A percentile compares a stretch with the other conserved stretches of the same genome.
These are phyloP conservation scores for Lithocarpus polystachyus DNA, from an alignment of 306 rosid species.

Conservation along the genomic window DNA sequence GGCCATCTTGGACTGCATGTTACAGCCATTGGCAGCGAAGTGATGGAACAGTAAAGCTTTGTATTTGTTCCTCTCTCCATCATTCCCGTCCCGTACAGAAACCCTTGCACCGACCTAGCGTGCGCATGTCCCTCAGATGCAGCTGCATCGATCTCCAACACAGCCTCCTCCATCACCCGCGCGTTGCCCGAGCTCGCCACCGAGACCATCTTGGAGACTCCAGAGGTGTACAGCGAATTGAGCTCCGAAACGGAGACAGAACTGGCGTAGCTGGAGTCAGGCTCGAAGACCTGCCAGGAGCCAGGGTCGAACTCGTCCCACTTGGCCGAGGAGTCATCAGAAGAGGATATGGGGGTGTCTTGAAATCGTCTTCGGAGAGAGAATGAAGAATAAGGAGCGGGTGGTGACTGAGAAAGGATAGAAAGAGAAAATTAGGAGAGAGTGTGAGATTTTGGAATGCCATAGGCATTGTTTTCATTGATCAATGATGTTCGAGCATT, in stretches of 20 bases:
- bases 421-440: conserved; percentile 43
- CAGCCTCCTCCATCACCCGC: conserved; percentile 51
- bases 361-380: conserved; percentile 78
- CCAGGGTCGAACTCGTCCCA: conserved; percentile 96
- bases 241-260: conserved; percentile 1
- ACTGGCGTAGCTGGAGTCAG: conserved; percentile 29
- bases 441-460: conserved; percentile 21
- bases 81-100: conserved; percentile 67
- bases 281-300: conserved; percentile 86
- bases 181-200: conserved; percentile 54
- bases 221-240: conserved; percentile 50
- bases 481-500: no score
- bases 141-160: conserved; percentile 53
- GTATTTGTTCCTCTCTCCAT: conserved; percentile 59
- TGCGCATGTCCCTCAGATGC: conserved; percentile 47
- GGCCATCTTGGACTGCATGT: conserved; percentile 93
- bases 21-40: conserved; percentile 70
- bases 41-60: conserved; percentile 69
- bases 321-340: conserved; percentile 45
- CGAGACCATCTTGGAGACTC: conserved; percentile 41
- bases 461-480: conserved; percentile 24
- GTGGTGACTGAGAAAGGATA: conserved; percentile 39
- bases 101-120: conserved; percentile 74
- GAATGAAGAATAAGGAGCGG: conserved; percentile 65
- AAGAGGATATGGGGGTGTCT: conserved; percentile 17